Base-by-base conservation (phyloP, 2,329 filamentous ascomycete genomes). In the Proliferodiscus dingleyae region DNA sequence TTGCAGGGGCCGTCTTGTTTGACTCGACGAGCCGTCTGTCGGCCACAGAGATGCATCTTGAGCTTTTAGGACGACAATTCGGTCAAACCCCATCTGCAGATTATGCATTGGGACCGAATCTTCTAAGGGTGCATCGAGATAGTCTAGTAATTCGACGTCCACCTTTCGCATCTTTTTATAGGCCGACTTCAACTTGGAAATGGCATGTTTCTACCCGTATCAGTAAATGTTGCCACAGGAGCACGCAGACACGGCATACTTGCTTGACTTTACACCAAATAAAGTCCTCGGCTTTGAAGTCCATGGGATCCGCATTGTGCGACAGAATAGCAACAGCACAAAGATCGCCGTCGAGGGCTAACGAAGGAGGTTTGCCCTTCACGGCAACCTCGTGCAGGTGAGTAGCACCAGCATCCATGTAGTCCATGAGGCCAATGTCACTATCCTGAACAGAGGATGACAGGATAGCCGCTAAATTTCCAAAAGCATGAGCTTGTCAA, bases 31-130 rank as follows among this genome's bases (percentile, higher is more conserved):
- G n/a, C 10, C 22, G 6, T 13, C 13, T 11, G 40, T 39, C 33
- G 11, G 9, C 26, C 16, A 30, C 11, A 28, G 41, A 11, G 26
- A 39, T 9, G 36, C 44, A 34, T 45, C 28, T 16, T 41, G 34
- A 11, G 52, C 45, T 13, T 44, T 50, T 9, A 51, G 44, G 9
- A 51, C 41, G 15, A 56, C 33, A 18, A 54, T 38, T 21, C 42
- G 48, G 19, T 57, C 45, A 4, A 23, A 18, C 34, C 47, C 34
- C n/a, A n/a, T n/a, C n/a, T n/a, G n/a, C 2, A 57, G 21, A 2
- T 44, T 13, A 9, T 40, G 23, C 37, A 55, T 51, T 29, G 52
- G 42, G 1, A 36, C 38, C 13, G 22, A 30, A 19, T 53, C 51
- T 9, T 19, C 24, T 9, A 47, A 13, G 4, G n/a, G 3, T 6